Conservation (phyloP, 306 rosid genomes). For the Trichosanthes cucumerina region DNA sequence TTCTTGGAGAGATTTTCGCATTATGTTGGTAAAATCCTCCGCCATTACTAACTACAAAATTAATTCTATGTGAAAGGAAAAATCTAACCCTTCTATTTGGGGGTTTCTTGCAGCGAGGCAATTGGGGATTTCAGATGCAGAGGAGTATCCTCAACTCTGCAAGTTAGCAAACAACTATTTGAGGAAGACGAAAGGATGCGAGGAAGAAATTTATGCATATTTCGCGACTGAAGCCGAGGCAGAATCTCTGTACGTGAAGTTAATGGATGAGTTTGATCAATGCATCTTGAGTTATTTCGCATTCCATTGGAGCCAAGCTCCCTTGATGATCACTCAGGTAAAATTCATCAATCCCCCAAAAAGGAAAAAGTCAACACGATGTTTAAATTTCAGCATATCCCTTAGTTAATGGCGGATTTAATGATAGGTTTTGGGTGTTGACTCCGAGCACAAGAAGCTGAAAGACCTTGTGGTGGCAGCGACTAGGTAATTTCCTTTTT, state of each 20-base stretch:
- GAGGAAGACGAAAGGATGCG: slow-evolving; percentile 40
- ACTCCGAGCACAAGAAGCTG: slow-evolving; percentile 43
- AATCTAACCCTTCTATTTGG: not conserved
- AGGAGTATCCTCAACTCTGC: slow-evolving; percentile 45
- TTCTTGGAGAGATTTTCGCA: slow-evolving; percentile 57
- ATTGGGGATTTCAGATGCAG: slow-evolving; percentile 46
- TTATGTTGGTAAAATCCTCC: slow-evolving; percentile 43
- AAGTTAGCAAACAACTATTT: slow-evolving; percentile 44
- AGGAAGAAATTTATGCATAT: slow-evolving; percentile 40
- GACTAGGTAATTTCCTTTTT: slow-evolving; percentile 44
- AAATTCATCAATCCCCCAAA: not conserved
- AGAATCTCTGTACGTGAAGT: slow-evolving; percentile 28
- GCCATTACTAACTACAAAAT: not conserved
- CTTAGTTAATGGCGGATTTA: slow-evolving; percentile 3
- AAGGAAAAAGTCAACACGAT: not conserved
- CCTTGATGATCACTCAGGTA: slow-evolving; percentile 50
- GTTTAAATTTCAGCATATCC: not conserved
- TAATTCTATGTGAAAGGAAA: not conserved
- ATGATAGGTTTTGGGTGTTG: slow-evolving; percentile 38
- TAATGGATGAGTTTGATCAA: slow-evolving; percentile 55
- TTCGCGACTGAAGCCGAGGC: slow-evolving; percentile 29
- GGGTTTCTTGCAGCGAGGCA: slow-evolving; percentile 47
- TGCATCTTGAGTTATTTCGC: slow-evolving; percentile 70
- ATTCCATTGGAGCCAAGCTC: slow-evolving; percentile 71
- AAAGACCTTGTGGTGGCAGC: slow-evolving; percentile 46